These are phyloP conservation scores for Backusella westeae DNA, from an alignment of 192 early-diverging fungal species.

Conservation along the genomic window DNA sequence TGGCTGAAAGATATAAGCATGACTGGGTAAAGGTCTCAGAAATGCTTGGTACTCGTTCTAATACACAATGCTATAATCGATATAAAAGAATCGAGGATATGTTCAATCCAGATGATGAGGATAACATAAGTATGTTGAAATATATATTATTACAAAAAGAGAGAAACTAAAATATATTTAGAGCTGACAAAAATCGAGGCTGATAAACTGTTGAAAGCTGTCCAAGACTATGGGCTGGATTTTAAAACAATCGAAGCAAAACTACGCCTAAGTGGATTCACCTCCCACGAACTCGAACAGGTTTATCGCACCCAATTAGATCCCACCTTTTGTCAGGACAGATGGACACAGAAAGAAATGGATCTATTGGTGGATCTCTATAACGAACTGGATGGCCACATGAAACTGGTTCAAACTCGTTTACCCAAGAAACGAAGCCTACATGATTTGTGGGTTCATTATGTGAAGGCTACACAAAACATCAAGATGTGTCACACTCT, in stretches of 20 bases:
- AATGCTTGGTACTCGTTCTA: background rate
- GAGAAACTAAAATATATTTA: background rate
- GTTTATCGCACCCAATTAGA: constrained; percentile 2
- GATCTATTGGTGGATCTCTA: background rate
- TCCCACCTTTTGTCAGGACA: background rate
- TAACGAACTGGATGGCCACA: background rate
- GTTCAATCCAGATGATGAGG: background rate
- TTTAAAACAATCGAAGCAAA: background rate
- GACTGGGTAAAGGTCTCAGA: background rate
- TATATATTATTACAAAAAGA: background rate
- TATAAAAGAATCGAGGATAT: background rate
- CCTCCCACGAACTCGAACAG: background rate
- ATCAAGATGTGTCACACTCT: background rate
- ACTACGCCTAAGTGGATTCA: background rate
- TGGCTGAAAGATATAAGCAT: background rate
- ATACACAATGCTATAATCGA: background rate
- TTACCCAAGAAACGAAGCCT: background rate
- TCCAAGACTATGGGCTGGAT: background rate
- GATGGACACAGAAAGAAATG: background rate
- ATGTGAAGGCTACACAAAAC: background rate
- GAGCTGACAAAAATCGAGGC: background rate
- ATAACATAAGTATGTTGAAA: background rate
- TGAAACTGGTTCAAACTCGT: constrained; percentile 7
- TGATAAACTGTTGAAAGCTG: background rate
- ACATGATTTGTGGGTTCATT: background rate